Evolutionary conservation across 345 rosid species (phyloP), one percentile per base, ranked within the genome.

Genomic region (Bretschneidera sinensis): DNA sequence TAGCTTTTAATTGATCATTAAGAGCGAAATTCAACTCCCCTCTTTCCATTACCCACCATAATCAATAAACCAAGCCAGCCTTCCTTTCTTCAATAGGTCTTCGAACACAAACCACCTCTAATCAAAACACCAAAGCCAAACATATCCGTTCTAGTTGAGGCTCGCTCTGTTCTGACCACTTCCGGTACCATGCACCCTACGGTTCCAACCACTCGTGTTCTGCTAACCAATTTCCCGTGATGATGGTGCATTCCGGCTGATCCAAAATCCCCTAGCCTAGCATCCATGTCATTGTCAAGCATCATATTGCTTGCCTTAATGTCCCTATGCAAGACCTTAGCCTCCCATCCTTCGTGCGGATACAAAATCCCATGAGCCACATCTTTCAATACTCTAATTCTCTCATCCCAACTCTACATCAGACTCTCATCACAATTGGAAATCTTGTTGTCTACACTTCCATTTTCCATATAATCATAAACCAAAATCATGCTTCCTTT

Each of bases 71-170:
- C 21, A 82, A 74, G 10, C 70, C 67, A 20, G 64, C 71, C 51
- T 79, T 79, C 34, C 80, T 79, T 70, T 79, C 78, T 60, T 79
- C 87, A 9, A 74, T 63, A 0, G 84, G 84, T 49, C 87, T 67
- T 34, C 79, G 54, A 11, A 84, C 84, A 53, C 82, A 77, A 53
- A 75, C 62, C 28, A 79, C 77, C 73, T 82, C 84, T 43, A 82
- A 74, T 54, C 77, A 51, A 9, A 79, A 61, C n/a, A 82, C 24
- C 45, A 1, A 67, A 79, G 21, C 82, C 60, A 55, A 74, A 82
- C 23, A 74, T 76, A 65, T 82, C 80, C 5, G 87, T 77, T 59
- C 72, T 75, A 31, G 79, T 77, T 14, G 84, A 74, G 0, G 82
- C 74, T 59, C 79, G 78, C 1, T 84, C 87, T 0, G 77, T 77